A percentile compares a stretch with the other conserved stretches of the same genome.
Conservation (phyloP, 2,329 filamentous ascomycete species). For the Herpotrichia juniperi region DNA sequence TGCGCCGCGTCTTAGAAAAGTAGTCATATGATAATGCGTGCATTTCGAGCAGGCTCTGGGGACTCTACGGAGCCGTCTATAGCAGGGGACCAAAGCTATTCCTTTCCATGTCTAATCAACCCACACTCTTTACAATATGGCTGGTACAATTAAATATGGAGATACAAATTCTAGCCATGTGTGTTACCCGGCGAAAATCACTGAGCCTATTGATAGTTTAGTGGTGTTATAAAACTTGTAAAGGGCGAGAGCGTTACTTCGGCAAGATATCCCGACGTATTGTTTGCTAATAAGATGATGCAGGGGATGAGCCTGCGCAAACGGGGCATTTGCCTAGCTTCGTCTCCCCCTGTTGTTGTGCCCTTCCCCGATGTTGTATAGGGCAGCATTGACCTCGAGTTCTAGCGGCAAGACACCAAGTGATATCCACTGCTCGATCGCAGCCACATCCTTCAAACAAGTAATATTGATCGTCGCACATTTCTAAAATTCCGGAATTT, state of each 20-base stretch:
- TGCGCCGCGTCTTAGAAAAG: too few species aligned
- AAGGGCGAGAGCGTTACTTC: conserved; percentile 1
- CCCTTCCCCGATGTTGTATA: conserved; percentile 7
- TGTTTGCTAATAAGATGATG: conserved; percentile 5
- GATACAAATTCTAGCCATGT: too few species aligned
- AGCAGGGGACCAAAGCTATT: too few species aligned
- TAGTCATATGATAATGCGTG: too few species aligned
- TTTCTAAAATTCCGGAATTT: background rate
- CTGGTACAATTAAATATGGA: too few species aligned
- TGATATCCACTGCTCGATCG: conserved; percentile 11
- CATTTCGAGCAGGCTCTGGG: too few species aligned
- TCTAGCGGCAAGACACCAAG: conserved; percentile 9
- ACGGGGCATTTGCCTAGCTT: conserved; percentile 8
- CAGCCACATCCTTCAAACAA: conserved; percentile 8
- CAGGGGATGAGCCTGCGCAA: conserved; percentile 6
- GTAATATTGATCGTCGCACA: conserved; percentile 7
- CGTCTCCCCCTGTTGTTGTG: conserved; percentile 9
- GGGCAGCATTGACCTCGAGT: conserved; percentile 9
- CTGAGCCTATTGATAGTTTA: too few species aligned
- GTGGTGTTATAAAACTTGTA: conserved; percentile 5
- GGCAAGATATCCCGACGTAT: too few species aligned
- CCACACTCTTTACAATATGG: too few species aligned
- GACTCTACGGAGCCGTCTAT: too few species aligned
- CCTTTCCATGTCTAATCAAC: too few species aligned
- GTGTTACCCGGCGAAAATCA: too few species aligned